Evolutionary conservation across 352 stramenopile species (phyloP).

Genomic region (Phytophthora capsici): DNA sequence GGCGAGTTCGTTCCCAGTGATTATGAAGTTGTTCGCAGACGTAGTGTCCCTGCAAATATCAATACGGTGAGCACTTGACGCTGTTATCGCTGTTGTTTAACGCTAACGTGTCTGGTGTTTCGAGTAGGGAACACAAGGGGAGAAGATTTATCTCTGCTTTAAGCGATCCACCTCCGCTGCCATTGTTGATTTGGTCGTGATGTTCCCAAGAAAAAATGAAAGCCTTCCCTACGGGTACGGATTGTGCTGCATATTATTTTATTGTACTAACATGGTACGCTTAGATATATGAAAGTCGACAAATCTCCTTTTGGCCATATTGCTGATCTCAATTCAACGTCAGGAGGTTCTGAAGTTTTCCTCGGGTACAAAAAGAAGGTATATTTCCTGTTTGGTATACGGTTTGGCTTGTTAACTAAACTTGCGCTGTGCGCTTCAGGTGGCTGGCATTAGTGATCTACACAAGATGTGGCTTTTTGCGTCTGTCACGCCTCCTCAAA

Average conservation of each 20-base stretch:
- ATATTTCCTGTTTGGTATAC: neutral
- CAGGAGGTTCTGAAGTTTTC: constrained; percentile 76
- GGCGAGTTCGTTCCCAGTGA: constrained; percentile 78
- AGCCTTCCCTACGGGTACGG: constrained; percentile 79
- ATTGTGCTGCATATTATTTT: neutral
- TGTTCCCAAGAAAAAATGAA: constrained; percentile 87
- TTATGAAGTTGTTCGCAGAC: constrained; percentile 76
- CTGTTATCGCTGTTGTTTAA: too few species aligned
- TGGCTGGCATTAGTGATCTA: constrained; percentile 43
- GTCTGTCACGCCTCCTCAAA: constrained; percentile 33
- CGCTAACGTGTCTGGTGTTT: too few species aligned
- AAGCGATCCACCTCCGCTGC: constrained; percentile 68
- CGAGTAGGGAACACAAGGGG: constrained; percentile 74
- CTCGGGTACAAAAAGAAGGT: constrained; percentile 88
- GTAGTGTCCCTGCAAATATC: constrained; percentile 68
- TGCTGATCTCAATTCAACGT: constrained; percentile 78
- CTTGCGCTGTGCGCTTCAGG: constrained; percentile 17
- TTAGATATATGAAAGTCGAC: constrained; percentile 82
- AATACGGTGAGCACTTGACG: constrained; percentile 77
- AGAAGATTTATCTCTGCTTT: constrained; percentile 83
- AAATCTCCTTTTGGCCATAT: constrained; percentile 68
- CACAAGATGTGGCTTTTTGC: constrained; percentile 51
- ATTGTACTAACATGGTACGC: neutral
- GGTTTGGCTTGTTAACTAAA: neutral
- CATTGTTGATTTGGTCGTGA: constrained; percentile 70